phyloP scores from a whole-genome alignment of 2,329 filamentous ascomycete genomes.

The Pseudogymnoascus verrucosus region DNA sequence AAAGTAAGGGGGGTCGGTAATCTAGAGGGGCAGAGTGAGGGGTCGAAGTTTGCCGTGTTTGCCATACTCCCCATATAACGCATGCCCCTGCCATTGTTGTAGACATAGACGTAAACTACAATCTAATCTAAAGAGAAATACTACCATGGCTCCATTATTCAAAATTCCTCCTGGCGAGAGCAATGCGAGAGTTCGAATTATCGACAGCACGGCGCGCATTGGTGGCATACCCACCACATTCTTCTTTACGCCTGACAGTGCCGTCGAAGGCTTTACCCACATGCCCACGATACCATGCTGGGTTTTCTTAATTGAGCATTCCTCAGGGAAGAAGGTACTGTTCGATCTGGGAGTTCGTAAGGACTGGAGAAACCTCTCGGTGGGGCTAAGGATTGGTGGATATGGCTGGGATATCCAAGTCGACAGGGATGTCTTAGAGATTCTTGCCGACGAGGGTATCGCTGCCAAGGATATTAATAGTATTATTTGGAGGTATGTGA shows the following conservation, averaged over 20 bases:
- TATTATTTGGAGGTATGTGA: slow-evolving; percentile 25
- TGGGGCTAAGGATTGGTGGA: slow-evolving; percentile 25
- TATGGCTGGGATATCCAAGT: slow-evolving; percentile 31
- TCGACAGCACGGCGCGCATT: slow-evolving; percentile 26
- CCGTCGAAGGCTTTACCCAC: slow-evolving; percentile 3
- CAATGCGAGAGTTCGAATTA: slow-evolving; percentile 28
- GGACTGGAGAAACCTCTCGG: slow-evolving; percentile 33
- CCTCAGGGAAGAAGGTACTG: slow-evolving; percentile 13
- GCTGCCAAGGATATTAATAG: slow-evolving; percentile 28
- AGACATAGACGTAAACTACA: no score
- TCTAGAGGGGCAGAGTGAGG: no score
- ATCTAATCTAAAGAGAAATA: no score
- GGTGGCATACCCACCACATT: slow-evolving; percentile 15
- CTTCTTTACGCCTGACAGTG: slow-evolving; percentile 18
- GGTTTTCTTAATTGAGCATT: background rate
- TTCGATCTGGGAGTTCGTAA: slow-evolving; percentile 29
- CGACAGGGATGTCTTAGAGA: slow-evolving; percentile 34
- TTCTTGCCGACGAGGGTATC: slow-evolving; percentile 33
- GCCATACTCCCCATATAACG: no score
- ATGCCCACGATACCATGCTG: background rate
- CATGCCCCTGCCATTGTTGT: no score
- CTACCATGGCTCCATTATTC: slow-evolving; percentile 9
- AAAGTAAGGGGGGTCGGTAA: no score
- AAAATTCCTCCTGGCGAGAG: slow-evolving; percentile 24
- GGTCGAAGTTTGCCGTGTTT: no score